phyloP scores from a whole-genome alignment of 192 early-diverging fungal genomes.

The Entomortierella beljakovae region DNA sequence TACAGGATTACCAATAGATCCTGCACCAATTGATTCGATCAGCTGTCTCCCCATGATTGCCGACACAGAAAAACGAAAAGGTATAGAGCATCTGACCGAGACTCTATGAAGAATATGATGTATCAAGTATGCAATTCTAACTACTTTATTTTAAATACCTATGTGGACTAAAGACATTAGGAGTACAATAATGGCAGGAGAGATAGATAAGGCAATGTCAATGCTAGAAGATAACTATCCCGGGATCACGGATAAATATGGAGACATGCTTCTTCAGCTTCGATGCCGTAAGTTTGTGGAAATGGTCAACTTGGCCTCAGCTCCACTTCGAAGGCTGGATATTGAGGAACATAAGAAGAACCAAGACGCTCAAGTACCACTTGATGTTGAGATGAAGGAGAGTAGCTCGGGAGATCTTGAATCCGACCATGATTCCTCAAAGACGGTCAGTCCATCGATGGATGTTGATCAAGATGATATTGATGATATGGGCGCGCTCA shows the following conservation, averaged over 20 bases:
- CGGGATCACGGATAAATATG: constrained; percentile 67
- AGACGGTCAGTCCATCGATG: background rate
- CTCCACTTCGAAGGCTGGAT: constrained; percentile 35
- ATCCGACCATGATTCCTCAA: constrained; percentile 23
- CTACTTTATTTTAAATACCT: background rate
- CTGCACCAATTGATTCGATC: background rate
- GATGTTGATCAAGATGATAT: constrained; percentile 35
- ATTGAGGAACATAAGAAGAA: constrained; percentile 15
- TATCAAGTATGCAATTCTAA: background rate
- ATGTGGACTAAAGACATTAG: constrained; percentile 48
- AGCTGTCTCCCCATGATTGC: background rate
- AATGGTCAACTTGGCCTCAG: constrained; percentile 66
- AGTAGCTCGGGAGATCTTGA: constrained; percentile 22
- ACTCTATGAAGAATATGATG: background rate
- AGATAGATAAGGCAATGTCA: constrained; percentile 81
- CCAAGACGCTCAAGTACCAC: constrained; percentile 13
- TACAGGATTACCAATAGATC: background rate
- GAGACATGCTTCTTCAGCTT: constrained; percentile 79
- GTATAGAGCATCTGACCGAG: constrained; percentile 9
- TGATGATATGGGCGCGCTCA: constrained; percentile 35
- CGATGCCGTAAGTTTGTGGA: constrained; percentile 91
- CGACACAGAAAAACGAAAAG: constrained; percentile 43
- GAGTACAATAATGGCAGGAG: constrained; percentile 70
- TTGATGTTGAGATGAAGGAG: constrained; percentile 53
- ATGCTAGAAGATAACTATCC: constrained; percentile 78